phyloP scores from a whole-genome alignment of 139 green algal species.

The Asterochloris sp. region DNA sequence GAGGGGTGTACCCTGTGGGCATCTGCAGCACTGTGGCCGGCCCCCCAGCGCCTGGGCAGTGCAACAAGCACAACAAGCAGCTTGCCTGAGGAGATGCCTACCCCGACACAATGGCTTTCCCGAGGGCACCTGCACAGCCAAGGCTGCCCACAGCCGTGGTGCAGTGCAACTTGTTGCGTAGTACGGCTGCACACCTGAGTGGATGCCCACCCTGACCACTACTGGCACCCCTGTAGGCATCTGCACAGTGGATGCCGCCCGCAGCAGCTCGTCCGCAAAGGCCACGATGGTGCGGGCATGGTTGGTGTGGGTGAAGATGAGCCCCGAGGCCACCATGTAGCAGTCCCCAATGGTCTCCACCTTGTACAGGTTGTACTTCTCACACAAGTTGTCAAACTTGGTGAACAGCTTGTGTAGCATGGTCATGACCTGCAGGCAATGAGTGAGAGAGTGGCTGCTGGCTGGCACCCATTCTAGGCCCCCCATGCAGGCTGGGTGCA shows the following conservation, averaged over 20 bases:
- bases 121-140: too few relatives aligned
- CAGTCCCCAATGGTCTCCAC: constrained; percentile 20
- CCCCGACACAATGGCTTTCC: too few relatives aligned
- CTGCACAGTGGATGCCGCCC: background rate
- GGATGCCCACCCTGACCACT: constrained; percentile 3
- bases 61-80: too few relatives aligned
- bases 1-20: too few relatives aligned
- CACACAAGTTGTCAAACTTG: constrained; percentile 5
- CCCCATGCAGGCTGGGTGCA: too few relatives aligned
- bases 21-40: too few relatives aligned
- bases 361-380: constrained; percentile 21
- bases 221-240: constrained; percentile 5
- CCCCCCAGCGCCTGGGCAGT: too few relatives aligned
- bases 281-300: background rate
- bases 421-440: background rate
- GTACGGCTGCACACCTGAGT: background rate
- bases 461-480: too few relatives aligned
- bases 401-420: constrained; percentile 20
- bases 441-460: too few relatives aligned
- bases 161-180: too few relatives aligned
- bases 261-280: background rate
- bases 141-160: too few relatives aligned
- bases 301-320: background rate
- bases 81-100: too few relatives aligned
- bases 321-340: background rate